These are phyloP conservation scores for Verticillium alfalfae DNA, from an alignment of 2,329 filamentous ascomycete genomes.

Conservation along the genomic window DNA sequence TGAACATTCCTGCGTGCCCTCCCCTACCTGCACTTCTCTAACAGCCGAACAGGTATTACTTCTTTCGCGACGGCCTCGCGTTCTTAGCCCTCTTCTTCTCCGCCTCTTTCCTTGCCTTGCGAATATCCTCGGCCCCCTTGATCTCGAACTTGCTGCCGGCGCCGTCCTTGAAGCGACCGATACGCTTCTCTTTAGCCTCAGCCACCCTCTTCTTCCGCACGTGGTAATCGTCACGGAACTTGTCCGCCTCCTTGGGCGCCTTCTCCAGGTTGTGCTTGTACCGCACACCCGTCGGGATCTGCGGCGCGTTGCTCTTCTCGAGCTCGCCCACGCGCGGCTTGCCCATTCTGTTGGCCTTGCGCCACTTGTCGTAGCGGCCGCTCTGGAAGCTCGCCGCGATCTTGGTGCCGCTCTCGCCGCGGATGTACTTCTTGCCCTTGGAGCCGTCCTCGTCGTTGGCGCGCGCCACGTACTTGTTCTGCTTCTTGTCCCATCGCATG, in stretches of 20 bases:
- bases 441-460: conserved; percentile 94
- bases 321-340: conserved; percentile 74
- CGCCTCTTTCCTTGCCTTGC: conserved; percentile 72
- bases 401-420: conserved; percentile 89
- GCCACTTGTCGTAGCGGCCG: conserved; percentile 91
- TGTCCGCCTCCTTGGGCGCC: conserved; percentile 91
- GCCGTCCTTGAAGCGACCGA: conserved; percentile 69
- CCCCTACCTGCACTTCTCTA: conserved; percentile 6
- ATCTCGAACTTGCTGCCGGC: conserved; percentile 72
- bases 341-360: conserved; percentile 75
- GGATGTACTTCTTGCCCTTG: conserved; percentile 65
- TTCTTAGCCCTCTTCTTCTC: conserved; percentile 83
- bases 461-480: conserved; percentile 87
- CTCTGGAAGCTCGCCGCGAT: conserved; percentile 91
- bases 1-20: background rate
- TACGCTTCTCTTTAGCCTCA: conserved; percentile 78
- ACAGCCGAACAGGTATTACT: background rate
- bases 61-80: conserved; percentile 67
- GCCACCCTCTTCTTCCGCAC: conserved; percentile 84
- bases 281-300: conserved; percentile 33
- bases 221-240: conserved; percentile 84
- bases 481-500: conserved; percentile 96
- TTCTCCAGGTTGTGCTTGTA: conserved; percentile 84
- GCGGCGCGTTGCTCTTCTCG: conserved; percentile 45
- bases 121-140: conserved; percentile 76